Percentiles rank a stretch among this genome's conserved stretches.
Conservation (phyloP, 1,284 basidiomycete genomes). For the Leccinum angustisporum region DNA sequence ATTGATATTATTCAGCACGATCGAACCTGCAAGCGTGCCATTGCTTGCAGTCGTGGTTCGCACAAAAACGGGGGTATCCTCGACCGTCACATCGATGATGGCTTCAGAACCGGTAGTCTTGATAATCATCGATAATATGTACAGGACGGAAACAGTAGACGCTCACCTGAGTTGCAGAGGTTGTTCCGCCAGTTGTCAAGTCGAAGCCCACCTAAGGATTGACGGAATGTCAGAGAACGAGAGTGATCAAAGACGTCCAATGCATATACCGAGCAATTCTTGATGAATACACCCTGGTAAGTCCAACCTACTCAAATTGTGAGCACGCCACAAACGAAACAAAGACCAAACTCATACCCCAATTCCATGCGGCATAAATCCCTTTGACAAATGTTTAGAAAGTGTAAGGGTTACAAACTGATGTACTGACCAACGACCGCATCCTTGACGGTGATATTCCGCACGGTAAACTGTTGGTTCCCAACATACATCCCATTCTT, state of each 20-base stretch:
- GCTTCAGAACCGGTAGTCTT: slow-evolving; percentile 41
- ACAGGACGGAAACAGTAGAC: not conserved
- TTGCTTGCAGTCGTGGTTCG: slow-evolving; percentile 31
- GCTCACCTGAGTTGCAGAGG: slow-evolving; percentile 32
- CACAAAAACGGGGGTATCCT: slow-evolving; percentile 36
- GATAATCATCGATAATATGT: slow-evolving; percentile 6
- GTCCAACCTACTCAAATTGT: slow-evolving; percentile 40
- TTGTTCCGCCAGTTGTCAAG: slow-evolving; percentile 43
- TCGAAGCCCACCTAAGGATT: slow-evolving; percentile 43
- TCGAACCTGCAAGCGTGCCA: slow-evolving; percentile 36
- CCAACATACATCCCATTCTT: slow-evolving; percentile 33
- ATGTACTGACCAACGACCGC: slow-evolving; percentile 33
- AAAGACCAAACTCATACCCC: slow-evolving; percentile 36
- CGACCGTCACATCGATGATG: slow-evolving; percentile 49
- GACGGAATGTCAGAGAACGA: not conserved
- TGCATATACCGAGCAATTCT: slow-evolving; percentile 39
- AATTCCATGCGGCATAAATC: slow-evolving; percentile 43
- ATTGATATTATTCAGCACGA: slow-evolving; percentile 44
- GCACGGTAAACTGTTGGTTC: slow-evolving; percentile 36
- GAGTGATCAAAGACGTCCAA: not conserved
- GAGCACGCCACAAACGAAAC: not conserved
- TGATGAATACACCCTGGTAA: slow-evolving; percentile 48
- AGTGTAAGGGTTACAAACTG: not conserved
- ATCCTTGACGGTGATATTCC: slow-evolving; percentile 41
- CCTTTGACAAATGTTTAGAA: slow-evolving; percentile 22